These are phyloP conservation scores for Anastatica hierochuntica DNA, from an alignment of 345 rosid species.

Conservation along the genomic window DNA sequence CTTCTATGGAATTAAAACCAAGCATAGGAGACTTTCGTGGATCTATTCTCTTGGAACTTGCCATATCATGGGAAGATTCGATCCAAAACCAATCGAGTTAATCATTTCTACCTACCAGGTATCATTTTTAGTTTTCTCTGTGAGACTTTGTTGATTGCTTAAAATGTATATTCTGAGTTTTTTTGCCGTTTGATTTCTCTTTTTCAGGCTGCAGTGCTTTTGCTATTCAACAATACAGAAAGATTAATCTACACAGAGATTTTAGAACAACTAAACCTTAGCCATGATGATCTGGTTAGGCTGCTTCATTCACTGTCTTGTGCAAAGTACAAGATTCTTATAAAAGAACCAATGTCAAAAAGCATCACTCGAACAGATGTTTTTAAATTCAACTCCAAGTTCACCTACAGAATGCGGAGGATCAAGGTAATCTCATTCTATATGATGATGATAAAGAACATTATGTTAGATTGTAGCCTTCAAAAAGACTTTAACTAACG, in stretches of 20 bases:
- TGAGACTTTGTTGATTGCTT: not conserved
- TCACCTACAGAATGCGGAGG: constrained; percentile 76
- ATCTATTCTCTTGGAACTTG: constrained; percentile 54
- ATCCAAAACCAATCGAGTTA: constrained; percentile 43
- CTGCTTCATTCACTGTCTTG: constrained; percentile 79
- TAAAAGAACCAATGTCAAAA: constrained; percentile 52
- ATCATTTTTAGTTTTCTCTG: not conserved
- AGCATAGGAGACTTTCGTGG: constrained; percentile 54
- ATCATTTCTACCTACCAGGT: constrained; percentile 69
- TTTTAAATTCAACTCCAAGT: constrained; percentile 66
- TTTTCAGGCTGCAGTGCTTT: constrained; percentile 61
- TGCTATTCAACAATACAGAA: constrained; percentile 76
- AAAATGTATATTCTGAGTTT: too few species aligned
- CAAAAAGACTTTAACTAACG: not conserved
- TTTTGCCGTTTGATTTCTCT: too few species aligned
- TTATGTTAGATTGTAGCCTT: too few species aligned
- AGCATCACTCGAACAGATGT: constrained; percentile 41
- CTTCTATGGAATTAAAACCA: constrained; percentile 40
- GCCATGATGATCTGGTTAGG: constrained; percentile 69
- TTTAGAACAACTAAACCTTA: constrained; percentile 65
- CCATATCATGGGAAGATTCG: constrained; percentile 44
- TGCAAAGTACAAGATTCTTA: constrained; percentile 66
- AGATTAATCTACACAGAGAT: constrained; percentile 74
- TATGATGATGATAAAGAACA: too few species aligned
- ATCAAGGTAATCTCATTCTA: constrained; percentile 58